Evolutionary conservation across 2,329 filamentous ascomycete species (phyloP).

Genomic region (Phialocephala sp.): DNA sequence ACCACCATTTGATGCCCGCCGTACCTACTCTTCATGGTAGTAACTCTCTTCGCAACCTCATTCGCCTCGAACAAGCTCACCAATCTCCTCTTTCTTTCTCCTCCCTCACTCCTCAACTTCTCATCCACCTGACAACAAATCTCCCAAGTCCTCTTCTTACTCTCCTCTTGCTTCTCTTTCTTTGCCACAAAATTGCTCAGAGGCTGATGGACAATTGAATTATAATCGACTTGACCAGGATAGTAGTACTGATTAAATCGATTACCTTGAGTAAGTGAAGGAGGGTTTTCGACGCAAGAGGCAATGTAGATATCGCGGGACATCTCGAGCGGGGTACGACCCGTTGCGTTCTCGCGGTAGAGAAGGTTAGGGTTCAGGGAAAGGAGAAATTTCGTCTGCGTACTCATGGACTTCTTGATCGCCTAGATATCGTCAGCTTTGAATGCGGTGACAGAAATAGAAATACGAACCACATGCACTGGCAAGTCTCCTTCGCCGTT

Average conservation of each 20-base stretch:
- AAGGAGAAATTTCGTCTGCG: slow-evolving; percentile 35
- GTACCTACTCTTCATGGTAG: slow-evolving; percentile 23
- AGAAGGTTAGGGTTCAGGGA: slow-evolving; percentile 50
- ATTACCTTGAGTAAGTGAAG: slow-evolving; percentile 30
- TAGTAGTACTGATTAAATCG: slow-evolving; percentile 25
- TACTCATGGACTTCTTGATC: slow-evolving; percentile 33
- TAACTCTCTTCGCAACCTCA: slow-evolving; percentile 58
- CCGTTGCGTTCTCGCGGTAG: slow-evolving; percentile 76
- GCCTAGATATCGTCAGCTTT: slow-evolving; percentile 46
- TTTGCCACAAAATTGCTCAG: slow-evolving; percentile 18
- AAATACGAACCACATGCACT: slow-evolving; percentile 60
- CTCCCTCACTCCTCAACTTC: slow-evolving; percentile 31
- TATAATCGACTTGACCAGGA: slow-evolving; percentile 18
- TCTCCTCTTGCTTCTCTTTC: slow-evolving; percentile 22
- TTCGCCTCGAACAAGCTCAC: slow-evolving; percentile 65
- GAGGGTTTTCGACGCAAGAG: slow-evolving; percentile 30
- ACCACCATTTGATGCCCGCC: slow-evolving; percentile 30
- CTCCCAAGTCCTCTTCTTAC: slow-evolving; percentile 43
- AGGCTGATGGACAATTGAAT: slow-evolving; percentile 17
- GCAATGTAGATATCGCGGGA: slow-evolving; percentile 60
- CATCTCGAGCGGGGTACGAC: slow-evolving; percentile 73
- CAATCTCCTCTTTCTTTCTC: slow-evolving; percentile 53
- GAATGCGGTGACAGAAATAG: slow-evolving; percentile 40
- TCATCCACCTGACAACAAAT: slow-evolving; percentile 44
- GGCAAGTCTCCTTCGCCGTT: slow-evolving; percentile 70